phyloP scores from a whole-genome alignment of 768 basidiomycete species.

The Amyloporia xantha region DNA sequence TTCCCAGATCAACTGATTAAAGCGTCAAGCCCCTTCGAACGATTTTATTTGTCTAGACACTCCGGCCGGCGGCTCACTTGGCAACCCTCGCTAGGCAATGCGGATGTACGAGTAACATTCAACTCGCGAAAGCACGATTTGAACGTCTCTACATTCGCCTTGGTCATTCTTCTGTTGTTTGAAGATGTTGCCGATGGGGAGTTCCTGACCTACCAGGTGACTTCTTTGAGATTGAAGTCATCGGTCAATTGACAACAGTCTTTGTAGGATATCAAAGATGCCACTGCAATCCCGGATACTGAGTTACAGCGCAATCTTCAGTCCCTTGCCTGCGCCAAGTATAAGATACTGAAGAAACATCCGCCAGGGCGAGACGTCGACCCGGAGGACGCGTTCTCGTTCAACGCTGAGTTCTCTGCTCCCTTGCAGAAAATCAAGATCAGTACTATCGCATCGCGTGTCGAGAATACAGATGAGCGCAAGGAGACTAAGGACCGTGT shows the following conservation, averaged over 20 bases:
- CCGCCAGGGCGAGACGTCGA: conserved; percentile 83
- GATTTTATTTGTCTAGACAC: conserved; percentile 85
- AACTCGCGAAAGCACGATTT: conserved; percentile 78
- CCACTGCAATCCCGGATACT: conserved; percentile 63
- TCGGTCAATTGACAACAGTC: not conserved
- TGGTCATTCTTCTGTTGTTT: conserved; percentile 85
- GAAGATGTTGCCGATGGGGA: conserved; percentile 64
- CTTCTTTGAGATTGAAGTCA: conserved; percentile 13
- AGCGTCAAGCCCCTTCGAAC: conserved; percentile 73
- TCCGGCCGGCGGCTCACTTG: conserved; percentile 87
- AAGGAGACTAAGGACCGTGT: conserved; percentile 87
- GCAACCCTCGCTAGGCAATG: conserved; percentile 86
- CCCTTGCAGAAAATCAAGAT: conserved; percentile 90
- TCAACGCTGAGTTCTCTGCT: conserved; percentile 79
- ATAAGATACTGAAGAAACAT: conserved; percentile 85
- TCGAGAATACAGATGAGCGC: conserved; percentile 82
- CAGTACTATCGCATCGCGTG: conserved; percentile 77
- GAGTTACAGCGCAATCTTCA: conserved; percentile 93
- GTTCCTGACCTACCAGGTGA: conserved; percentile 68
- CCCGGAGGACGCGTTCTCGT: conserved; percentile 75
- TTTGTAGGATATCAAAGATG: conserved; percentile 74
- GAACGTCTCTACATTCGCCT: conserved; percentile 84
- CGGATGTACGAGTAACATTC: conserved; percentile 81
- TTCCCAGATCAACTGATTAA: conserved; percentile 59
- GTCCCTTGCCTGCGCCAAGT: conserved; percentile 92